Evolutionary conservation across 2,329 filamentous ascomycete genomes (phyloP), one percentile per base, ranked within the genome.

Genomic region (Talaromyces islandicus): DNA sequence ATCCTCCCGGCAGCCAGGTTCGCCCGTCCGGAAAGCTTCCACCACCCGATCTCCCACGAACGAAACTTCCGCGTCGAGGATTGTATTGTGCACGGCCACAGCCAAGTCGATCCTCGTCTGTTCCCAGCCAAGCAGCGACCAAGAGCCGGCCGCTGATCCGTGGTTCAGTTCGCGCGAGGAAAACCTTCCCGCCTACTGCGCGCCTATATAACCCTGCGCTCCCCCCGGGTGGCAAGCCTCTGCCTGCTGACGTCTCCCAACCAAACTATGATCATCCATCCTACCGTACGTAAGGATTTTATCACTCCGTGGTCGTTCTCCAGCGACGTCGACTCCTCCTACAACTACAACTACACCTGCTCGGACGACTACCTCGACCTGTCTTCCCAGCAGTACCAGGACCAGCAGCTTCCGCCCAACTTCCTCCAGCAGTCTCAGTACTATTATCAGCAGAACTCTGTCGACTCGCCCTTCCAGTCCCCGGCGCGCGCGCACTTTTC

Each of bases 281-380:
- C 73, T 61, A 62, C 65, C n/a, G 63, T 66, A 75, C 73, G 73
- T 74, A 75, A 75, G 71, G 73, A 68, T 73, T 70, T 73, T 71
- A 73, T 75, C 72, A 74, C 69, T 62, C 73, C 73, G 69, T 70
- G 72, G 64, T 61, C 68, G 25, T 64, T 64, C 55, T 64, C 64
- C 58, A 41, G 32, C 56, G 35, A 65, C 30, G 63, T 64, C 56
- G 35, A 65, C 30, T 63, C 64, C 55, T 64, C 64, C 54, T 43
- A 65, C 64, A 69, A 68, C 66, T 66, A 68, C 61, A 19, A 58
- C 56, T 32, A 41, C 50, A 29, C 32, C 48, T n/a, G 24, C 51
- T 29, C 54, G 41, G 57, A 56, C 43, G 38, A 43, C 38, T 43
- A n/a, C n/a, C n/a, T 69, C 59, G 70, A 72, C 60, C 19, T 53